These are phyloP conservation scores for Hysterium pulicare DNA, from an alignment of 2,329 filamentous ascomycete genomes.

Conservation along the genomic window DNA sequence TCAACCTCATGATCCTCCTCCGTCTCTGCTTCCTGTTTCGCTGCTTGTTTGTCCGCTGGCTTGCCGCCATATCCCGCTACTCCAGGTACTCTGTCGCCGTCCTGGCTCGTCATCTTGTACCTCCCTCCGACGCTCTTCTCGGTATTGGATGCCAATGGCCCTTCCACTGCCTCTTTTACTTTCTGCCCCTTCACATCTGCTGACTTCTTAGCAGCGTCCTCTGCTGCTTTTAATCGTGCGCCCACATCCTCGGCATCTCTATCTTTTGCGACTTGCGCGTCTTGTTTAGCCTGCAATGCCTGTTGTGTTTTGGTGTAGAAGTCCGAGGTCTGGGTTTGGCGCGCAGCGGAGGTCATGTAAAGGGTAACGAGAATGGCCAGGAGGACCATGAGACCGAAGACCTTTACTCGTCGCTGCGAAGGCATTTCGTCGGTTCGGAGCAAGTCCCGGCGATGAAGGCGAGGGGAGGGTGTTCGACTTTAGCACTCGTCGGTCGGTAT, in stretches of 20 bases:
- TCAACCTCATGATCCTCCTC: conserved; percentile 64
- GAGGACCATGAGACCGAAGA: conserved; percentile 63
- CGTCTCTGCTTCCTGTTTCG: conserved; percentile 47
- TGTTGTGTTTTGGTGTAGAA: conserved; percentile 61
- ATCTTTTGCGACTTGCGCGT: conserved; percentile 40
- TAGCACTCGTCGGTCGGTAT: not conserved
- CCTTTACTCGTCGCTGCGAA: conserved; percentile 60
- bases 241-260: conserved; percentile 53
- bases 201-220: conserved; percentile 64
- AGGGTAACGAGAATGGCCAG: conserved; percentile 64
- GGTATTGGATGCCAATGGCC: conserved; percentile 25
- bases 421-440: conserved; percentile 21
- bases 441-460: no score
- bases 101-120: conserved; percentile 48
- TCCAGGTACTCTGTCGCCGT: conserved; percentile 38
- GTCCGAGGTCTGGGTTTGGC: conserved; percentile 50
- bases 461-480: no score
- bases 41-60: conserved; percentile 38
- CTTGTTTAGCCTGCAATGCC: conserved; percentile 40
- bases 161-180: conserved; percentile 30
- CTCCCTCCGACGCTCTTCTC: conserved; percentile 53
- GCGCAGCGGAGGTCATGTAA: conserved; percentile 66
- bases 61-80: conserved; percentile 46
- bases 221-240: conserved; percentile 65
- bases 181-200: conserved; percentile 65